Base-by-base conservation (phyloP, 179 eudicot species). In the Carnegiea gigantea region DNA sequence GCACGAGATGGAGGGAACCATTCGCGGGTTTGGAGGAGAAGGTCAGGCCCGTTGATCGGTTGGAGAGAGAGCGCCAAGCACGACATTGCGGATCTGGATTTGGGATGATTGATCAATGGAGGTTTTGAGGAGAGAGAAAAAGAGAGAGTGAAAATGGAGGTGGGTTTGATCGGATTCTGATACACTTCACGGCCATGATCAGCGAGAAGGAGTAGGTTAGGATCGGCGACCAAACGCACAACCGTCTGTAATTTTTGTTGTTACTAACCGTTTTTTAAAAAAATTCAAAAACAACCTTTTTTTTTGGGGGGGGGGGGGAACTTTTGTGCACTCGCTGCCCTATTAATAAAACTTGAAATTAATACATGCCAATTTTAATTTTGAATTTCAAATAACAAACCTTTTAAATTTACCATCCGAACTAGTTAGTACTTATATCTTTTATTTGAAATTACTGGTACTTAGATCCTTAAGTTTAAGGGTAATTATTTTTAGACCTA, bases 1-100 rank as follows among this genome's bases (percentile, higher is more conserved):
- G 98, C 97, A n/a, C 97, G 90, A 6, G 98, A 87, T 1, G 98
- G 98, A 0, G 98, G 97, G 81, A 95, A 93, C 98, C 98, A 95
- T 84, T 95, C 98, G 7, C 98, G 97, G 81, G 98, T 92, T 67
- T 95, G 98, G 83, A 95, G 97, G 51, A 95, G 84, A 73, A 95
- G 86, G 83, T 95, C 97, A 81, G 93, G 89, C 44, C 98, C 98
- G 68, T 90, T 93, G 10, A 93, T 71, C 71, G 98, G 98, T 79
- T 95, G 98, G 38, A 95, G 93, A 24, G 98, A 86, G 24, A 95
- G 92, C 11, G 98, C 98, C 83, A 95, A 82, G 78, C 98, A 95
- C 18, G 98, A 95, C 97, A 95, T 95, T 44, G 60, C 54, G 33
- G n/a, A 54, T 59, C 43, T 24, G 73, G 84, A 71, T 78, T 68